Percentiles rank a stretch among this genome's conserved stretches.
Conservation (phyloP, 2,329 filamentous ascomycete genomes). For the Aspergillus sp. region DNA sequence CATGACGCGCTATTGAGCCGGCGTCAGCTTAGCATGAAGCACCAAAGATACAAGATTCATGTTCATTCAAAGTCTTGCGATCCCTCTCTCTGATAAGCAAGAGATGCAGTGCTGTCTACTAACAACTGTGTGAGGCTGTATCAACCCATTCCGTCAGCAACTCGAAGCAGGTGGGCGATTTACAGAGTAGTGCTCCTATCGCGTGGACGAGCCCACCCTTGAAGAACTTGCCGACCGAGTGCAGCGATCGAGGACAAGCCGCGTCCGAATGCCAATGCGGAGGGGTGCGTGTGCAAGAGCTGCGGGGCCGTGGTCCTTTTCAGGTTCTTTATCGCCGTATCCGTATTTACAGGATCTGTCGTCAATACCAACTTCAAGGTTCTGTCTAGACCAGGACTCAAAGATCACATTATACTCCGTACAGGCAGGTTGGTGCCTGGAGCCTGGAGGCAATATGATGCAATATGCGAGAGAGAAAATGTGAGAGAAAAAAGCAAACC, state of each 20-base stretch:
- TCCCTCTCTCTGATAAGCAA: neutral
- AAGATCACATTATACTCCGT: constrained; percentile 3
- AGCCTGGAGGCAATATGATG: neutral
- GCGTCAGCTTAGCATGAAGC: constrained; percentile 7
- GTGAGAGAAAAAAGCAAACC: neutral
- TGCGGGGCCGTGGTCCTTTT: constrained; percentile 8
- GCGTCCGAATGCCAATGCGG: constrained; percentile 24
- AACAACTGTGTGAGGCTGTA: neutral
- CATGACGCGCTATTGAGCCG: constrained; percentile 25
- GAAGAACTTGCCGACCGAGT: constrained; percentile 14
- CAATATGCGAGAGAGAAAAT: neutral
- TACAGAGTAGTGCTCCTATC: neutral
- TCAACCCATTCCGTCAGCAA: neutral
- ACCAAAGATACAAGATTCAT: neutral
- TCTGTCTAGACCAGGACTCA: neutral
- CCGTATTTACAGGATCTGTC: constrained; percentile 7
- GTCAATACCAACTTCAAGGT: constrained; percentile 1
- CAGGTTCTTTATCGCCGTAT: neutral
- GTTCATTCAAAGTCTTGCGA: neutral
- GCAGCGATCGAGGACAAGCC: constrained; percentile 18
- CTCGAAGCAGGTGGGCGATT: neutral
- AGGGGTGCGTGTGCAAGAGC: constrained; percentile 22
- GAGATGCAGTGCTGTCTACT: neutral
- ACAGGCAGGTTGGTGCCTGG: neutral
- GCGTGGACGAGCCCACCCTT: neutral